Conservation (phyloP, 306 rosid genomes). For the Quercus mongolica region DNA sequence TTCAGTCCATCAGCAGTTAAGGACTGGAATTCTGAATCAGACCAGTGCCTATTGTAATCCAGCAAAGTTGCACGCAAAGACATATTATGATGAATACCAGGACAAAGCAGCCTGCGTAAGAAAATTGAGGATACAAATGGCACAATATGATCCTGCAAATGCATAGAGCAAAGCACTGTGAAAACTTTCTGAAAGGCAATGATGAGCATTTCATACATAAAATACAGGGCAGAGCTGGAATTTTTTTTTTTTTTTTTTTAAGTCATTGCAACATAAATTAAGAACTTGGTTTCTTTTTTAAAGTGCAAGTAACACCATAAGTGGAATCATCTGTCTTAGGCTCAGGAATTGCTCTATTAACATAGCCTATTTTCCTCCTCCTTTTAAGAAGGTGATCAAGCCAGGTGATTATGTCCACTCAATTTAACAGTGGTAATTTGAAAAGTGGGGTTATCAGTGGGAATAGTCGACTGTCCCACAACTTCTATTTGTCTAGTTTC, state of each 20-base stretch:
- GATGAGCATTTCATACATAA: background rate
- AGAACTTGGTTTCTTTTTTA: background rate
- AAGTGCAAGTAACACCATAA: too few relatives aligned
- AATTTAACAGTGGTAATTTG: too few relatives aligned
- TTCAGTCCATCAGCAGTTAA: conserved; percentile 77
- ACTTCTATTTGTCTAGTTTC: too few relatives aligned
- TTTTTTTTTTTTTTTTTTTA: background rate
- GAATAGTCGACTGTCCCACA: too few relatives aligned
- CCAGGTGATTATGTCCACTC: too few relatives aligned
- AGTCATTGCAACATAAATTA: background rate
- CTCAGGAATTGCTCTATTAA: too few relatives aligned
- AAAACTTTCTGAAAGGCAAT: conserved; percentile 21
- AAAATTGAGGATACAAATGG: conserved; percentile 76
- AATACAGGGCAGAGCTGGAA: background rate
- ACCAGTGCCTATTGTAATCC: conserved; percentile 78
- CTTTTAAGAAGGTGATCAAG: too few relatives aligned
- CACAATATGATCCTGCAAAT: conserved; percentile 65
- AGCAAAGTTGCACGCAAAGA: conserved; percentile 71
- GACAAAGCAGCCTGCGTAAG: conserved; percentile 79
- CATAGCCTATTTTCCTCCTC: too few relatives aligned
- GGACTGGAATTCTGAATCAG: conserved; percentile 66
- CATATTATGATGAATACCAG: conserved; percentile 75
- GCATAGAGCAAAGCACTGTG: conserved; percentile 17
- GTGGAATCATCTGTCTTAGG: too few relatives aligned
- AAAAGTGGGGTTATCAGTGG: too few relatives aligned